Evolutionary conservation across 2,329 filamentous ascomycete genomes (phyloP), one percentile per base, ranked within the genome.

Genomic region (Colletotrichum costaricense): DNA sequence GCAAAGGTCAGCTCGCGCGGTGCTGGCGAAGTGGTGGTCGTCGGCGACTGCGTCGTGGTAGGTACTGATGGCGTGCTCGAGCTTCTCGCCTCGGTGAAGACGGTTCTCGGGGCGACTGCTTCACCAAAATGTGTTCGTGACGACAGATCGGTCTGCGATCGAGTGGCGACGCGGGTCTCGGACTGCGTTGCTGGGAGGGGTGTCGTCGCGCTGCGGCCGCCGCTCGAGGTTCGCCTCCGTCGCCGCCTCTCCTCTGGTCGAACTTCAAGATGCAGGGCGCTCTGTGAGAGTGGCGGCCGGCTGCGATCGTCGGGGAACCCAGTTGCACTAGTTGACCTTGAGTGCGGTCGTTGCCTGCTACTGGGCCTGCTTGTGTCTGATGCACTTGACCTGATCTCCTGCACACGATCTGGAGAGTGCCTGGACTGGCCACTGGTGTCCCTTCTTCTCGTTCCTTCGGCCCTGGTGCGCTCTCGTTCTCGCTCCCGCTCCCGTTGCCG

Each of bases 401-500:
- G 74, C 8, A 72, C 49, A 24, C 63, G 69, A 33, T 75, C 74
- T 30, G 74, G 70, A 7, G 81, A 80, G 63, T 80, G 79, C 22
- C 83, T 82, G n/a, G 85, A 82, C 72, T 79, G 79, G 26, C 80
- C 82, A 75, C 79, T 83, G 76, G 79, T 79, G 76, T 84, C 84
- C 74, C 82, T 87, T 73, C 86, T 86, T 77, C 86, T 83, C 12
- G 64, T 55, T 7, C 54, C 62, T 19, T 74, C 70, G 35, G 49
- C 60, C 22, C 67, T 71, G 7, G 74, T 35, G 26, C 71, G 74
- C 80, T 92, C 91, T 56, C 88, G 89, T 79, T 92, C 91, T 56
- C 88, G 89, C 79, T 92, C 91, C 56, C 88, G 89, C 79, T 92
- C 91, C 56, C 88, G 89, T 79, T 97, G 94, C 35, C 94, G 88